Percentiles rank a stretch among this genome's conserved stretches.
These are phyloP conservation scores for Lenwebbia sp. DNA, from an alignment of 345 rosid genomes.

Conservation along the genomic window DNA sequence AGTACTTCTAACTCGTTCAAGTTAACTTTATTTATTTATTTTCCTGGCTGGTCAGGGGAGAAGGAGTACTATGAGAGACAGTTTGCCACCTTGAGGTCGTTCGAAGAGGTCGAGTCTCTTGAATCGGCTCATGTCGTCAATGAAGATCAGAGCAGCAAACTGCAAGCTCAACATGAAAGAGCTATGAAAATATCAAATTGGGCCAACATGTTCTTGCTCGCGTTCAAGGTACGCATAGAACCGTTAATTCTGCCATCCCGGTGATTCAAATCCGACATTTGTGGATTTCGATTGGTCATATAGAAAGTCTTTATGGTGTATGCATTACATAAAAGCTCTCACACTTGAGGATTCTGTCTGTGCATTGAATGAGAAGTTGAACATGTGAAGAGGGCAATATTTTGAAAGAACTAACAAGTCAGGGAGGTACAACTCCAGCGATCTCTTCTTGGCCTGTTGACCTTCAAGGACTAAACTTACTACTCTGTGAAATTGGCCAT, in stretches of 20 bases:
- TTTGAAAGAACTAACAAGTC: not conserved
- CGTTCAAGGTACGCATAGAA: not conserved
- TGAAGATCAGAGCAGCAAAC: not conserved
- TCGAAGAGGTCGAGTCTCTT: not conserved
- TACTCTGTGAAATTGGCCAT: not conserved
- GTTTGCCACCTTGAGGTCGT: not conserved
- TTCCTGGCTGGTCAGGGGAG: slow-evolving; percentile 4
- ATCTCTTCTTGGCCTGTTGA: not conserved
- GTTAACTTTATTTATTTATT: too few species aligned
- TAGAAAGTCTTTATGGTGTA: not conserved
- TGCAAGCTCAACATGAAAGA: not conserved
- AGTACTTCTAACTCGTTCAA: not conserved
- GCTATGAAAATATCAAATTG: not conserved
- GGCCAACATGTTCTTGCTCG: not conserved
- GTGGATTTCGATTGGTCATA: not conserved
- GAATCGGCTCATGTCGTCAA: not conserved
- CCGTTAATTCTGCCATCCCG: not conserved
- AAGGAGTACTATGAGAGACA: not conserved
- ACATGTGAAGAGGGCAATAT: not conserved
- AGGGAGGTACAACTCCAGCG: not conserved
- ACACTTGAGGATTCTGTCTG: not conserved
- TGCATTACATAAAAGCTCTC: not conserved
- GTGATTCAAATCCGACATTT: not conserved
- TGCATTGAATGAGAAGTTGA: not conserved
- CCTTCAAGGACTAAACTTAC: not conserved